These are phyloP conservation scores for Draba incana DNA, from an alignment of 345 rosid genomes.

Conservation along the genomic window DNA sequence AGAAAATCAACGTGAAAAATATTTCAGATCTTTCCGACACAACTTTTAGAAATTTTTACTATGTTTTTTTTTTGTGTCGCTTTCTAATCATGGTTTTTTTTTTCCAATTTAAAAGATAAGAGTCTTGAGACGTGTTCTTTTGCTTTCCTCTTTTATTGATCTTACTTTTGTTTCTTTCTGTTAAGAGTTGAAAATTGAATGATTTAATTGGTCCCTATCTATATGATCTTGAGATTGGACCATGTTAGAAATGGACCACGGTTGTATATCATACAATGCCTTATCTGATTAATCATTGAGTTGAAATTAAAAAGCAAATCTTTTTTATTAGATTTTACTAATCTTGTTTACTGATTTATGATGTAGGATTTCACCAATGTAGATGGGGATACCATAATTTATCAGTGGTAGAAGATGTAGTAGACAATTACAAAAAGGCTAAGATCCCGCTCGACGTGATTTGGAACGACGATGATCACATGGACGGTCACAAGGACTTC, in stretches of 20 bases:
- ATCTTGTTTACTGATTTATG: background rate
- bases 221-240: conserved; percentile 8
- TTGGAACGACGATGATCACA: conserved; percentile 98
- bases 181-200: background rate
- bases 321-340: background rate
- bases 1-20: conserved; percentile 17
- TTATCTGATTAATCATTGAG: background rate
- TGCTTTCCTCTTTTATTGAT: conserved; percentile 34
- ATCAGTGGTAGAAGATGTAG: conserved; percentile 95
- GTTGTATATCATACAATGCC: background rate
- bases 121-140: conserved; percentile 1
- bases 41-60: conserved; percentile 19
- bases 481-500: conserved; percentile 95
- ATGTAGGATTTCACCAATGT: conserved; percentile 93
- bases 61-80: background rate
- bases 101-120: conserved; percentile 23
- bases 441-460: conserved; percentile 92
- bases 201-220: conserved; percentile 30
- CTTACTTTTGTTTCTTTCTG: too few species aligned
- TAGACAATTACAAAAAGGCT: conserved; percentile 77
- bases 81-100: conserved; percentile 20
- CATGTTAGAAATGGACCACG: conserved; percentile 32
- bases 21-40: conserved; percentile 29
- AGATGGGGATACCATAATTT: conserved; percentile 98
- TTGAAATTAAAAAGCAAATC: conserved; percentile 1